Percentiles rank a stretch among this genome's conserved stretches.
Evolutionary conservation across 345 rosid genomes (phyloP).

Genomic region (Citrus reticulata): DNA sequence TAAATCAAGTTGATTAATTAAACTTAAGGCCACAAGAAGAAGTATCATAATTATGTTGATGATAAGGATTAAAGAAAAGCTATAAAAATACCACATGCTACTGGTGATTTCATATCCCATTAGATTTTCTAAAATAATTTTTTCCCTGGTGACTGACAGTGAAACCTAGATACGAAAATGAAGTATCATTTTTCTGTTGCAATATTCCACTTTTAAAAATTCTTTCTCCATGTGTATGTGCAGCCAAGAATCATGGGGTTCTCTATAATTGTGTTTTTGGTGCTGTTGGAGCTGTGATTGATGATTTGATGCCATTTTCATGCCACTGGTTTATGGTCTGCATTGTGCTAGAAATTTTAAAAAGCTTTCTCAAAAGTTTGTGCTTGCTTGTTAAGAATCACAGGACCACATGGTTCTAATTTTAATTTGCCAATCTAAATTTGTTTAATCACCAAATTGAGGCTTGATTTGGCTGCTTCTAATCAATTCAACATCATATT

Average conservation of each 20-base stretch:
- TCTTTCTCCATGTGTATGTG: constrained; percentile 20
- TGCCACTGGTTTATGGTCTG: constrained; percentile 19
- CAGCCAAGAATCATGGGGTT: constrained; percentile 39
- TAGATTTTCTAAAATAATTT: neutral
- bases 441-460: neutral
- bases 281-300: constrained; percentile 31
- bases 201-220: constrained; percentile 15
- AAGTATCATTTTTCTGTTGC: constrained; percentile 34
- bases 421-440: constrained; percentile 3
- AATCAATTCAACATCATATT: too few species aligned
- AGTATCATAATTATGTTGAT: constrained; percentile 28
- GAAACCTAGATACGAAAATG: constrained; percentile 17
- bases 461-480: neutral
- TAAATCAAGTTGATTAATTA: constrained; percentile 24
- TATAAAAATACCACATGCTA: constrained; percentile 17
- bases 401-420: constrained; percentile 24
- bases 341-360: constrained; percentile 13
- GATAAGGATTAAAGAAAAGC: constrained; percentile 17
- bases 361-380: constrained; percentile 9
- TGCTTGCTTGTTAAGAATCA: constrained; percentile 26
- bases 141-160: constrained; percentile 15
- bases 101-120: constrained; percentile 21
- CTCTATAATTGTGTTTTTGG: constrained; percentile 33
- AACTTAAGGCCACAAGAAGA: constrained; percentile 15
- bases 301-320: constrained; percentile 19